Percentiles rank a stretch among this genome's conserved stretches.
Conservation (phyloP, 2,329 filamentous ascomycete species). For the Diplodia mutila region DNA sequence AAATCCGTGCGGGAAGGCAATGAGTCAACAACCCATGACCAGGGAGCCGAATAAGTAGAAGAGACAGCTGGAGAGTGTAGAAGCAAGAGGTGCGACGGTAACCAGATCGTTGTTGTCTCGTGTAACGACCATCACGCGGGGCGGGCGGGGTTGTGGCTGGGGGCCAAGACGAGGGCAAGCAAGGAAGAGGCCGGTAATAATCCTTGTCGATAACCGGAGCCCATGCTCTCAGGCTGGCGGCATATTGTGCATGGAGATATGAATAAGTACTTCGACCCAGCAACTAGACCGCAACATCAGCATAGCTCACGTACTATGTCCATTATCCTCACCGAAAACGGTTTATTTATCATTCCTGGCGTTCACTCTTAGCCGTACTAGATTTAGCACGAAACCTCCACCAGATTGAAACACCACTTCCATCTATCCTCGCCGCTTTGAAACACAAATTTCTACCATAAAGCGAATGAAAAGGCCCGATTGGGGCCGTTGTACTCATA, state of each 20-base stretch:
- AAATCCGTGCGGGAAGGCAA: not conserved
- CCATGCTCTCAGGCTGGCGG: not conserved
- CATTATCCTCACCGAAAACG: not conserved
- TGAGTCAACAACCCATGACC: not conserved
- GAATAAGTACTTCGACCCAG: not conserved
- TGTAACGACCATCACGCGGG: not conserved
- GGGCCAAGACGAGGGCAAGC: slow-evolving; percentile 1
- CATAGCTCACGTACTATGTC: not conserved
- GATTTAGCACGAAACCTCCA: not conserved
- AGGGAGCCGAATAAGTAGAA: not conserved
- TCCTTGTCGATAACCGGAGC: not conserved
- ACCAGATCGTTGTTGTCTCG: not conserved
- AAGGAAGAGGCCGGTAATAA: slow-evolving; percentile 17
- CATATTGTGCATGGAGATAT: not conserved
- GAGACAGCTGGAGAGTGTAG: not conserved
- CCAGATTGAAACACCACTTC: not conserved
- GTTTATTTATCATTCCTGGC: not conserved
- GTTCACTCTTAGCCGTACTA: not conserved
- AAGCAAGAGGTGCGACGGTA: not conserved
- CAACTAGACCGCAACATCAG: not conserved
- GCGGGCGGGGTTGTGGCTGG: slow-evolving; percentile 16
- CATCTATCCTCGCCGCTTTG: not conserved
- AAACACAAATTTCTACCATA: not conserved
- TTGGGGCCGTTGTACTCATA: not conserved
- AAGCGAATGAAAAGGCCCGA: slow-evolving; percentile 1